phyloP scores from a whole-genome alignment of 805 yeast species.

The Cyberlindnera xishuangbannaensis region DNA sequence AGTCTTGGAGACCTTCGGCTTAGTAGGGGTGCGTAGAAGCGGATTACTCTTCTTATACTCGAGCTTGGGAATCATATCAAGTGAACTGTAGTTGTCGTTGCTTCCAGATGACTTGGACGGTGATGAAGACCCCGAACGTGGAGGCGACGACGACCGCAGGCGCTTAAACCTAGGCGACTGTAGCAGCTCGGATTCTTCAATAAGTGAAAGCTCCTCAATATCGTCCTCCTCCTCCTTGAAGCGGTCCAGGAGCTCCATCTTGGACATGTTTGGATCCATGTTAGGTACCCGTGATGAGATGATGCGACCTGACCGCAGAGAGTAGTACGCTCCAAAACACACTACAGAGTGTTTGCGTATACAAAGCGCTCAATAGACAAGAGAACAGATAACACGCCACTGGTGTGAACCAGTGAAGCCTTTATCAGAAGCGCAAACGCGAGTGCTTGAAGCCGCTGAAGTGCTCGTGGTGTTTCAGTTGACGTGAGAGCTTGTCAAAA shows the following conservation, averaged over 20 bases:
- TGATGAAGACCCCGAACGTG: conserved; percentile 20
- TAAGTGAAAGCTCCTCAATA: conserved; percentile 18
- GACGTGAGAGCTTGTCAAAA: too few relatives aligned
- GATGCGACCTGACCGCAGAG: too few relatives aligned
- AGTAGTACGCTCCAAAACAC: not conserved
- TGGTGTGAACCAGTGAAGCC: too few relatives aligned
- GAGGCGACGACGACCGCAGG: conserved; percentile 22
- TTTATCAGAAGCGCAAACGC: too few relatives aligned
- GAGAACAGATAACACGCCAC: too few relatives aligned
- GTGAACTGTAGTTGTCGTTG: too few relatives aligned
- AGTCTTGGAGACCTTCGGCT: conserved; percentile 5
- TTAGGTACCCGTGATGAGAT: too few relatives aligned
- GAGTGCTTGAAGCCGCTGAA: too few relatives aligned
- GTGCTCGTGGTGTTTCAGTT: too few relatives aligned
- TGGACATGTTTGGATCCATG: conserved; percentile 17
- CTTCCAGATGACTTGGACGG: conserved; percentile 13
- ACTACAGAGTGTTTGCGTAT: not conserved
- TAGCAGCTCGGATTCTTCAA: conserved; percentile 24
- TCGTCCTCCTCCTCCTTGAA: conserved; percentile 23
- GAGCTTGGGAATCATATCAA: conserved; percentile 21
- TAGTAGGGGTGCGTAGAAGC: conserved; percentile 21
- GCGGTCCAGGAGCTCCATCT: conserved; percentile 18
- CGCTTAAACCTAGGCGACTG: conserved; percentile 24
- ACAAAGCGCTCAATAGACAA: too few relatives aligned
- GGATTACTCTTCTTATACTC: conserved; percentile 12